Base-by-base conservation (phyloP, 352 stramenopile species). In the Globisporangium paroecandrum region DNA sequence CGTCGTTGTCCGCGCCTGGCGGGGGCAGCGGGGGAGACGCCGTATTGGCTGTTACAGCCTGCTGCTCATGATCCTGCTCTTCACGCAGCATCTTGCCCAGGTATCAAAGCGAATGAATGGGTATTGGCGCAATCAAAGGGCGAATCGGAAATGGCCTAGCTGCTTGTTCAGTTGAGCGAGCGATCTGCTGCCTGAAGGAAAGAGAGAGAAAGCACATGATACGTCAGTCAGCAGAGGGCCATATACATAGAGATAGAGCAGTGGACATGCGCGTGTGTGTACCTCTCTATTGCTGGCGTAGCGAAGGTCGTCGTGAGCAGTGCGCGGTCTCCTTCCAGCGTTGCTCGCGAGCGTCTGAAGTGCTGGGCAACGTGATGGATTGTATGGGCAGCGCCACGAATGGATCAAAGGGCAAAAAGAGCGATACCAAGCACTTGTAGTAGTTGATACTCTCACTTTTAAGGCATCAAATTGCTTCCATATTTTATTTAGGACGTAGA, bases 1-100 rank as follows among this genome's bases (percentile, higher is more conserved):
- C 76, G 60, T 67, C 74, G 15, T 68, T 13, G 22, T 38, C 43
- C 1, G 18, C 57, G 24, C 13, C 15, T 25, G 59, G 36, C 18
- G 38, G 38, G 18, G 58, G 25, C 41, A 65, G 24, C 38, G 41
- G 25, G 24, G 41, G 24, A 27, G 41, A 34, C 25, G 18, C 38
- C 5, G 25, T 4, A 4, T 20, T 29, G n/a, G n/a, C 20, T 32
- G 56, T 18, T 43, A 32, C 29, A 32, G 36, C 4, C n/a, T 29
- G 32, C 32, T 49, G 36, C n/a, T 12, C 3, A 20, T 62, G 3
- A 0, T 32, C 32, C 13, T 49, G 20, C 4, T 49, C 56, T 6
- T 62, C 56, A 49, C 56, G 56, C 32, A 62, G 56, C 56, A 62
- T 62, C 7, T 27, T 29, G n/a, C 7, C 20, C 49, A 56, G 49